Base-by-base conservation (phyloP, 352 stramenopile genomes). In the Globisporangium mamillatum region DNA sequence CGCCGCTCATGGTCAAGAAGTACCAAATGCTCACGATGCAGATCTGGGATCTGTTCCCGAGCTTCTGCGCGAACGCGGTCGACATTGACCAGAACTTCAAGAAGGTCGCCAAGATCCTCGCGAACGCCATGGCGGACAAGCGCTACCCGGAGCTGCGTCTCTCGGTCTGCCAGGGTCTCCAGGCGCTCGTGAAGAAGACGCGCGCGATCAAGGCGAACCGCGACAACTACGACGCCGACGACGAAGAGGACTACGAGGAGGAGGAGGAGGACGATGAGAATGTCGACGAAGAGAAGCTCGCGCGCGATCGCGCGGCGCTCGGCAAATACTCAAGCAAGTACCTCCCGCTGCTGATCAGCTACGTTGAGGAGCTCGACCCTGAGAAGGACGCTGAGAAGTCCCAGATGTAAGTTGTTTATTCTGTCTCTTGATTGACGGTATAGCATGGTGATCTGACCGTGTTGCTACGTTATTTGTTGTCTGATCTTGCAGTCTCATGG, bases 81-180 rank as follows among this genome's bases (percentile, higher is more conserved):
- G 89, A 96, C 69, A 81, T 96, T 59, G 82, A 90, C 67, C 77
- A 75, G 36, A 85, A 85, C 34, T 96, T 96, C 67, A 94, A 94
- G 79, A 91, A 84, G 69, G 79, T 96, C 50, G 89, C 89, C 55
- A 96, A 96, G 83, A 69, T 91, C 46, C 76, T 96, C 9, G 86
- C 87, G 16, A 96, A 93, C 58, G 89, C 89, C 44, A 94, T 96
- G 86, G 81, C 81, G 34, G 89, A 96, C 74, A 84, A 94, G 75
- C 86, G 89, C 32, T 95, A 92, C 71, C 89, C 89, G 2, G 85
- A 94, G 67, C 74, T 96, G 59, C 89, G 87, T 20, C 79, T 93
- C 44, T 77, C 84, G 32, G 86, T 96, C n/a, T 96, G 89, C 69
- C 87, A 94, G 68, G 89, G 89, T 70, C 84, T 96, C 12, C 84